phyloP scores from a whole-genome alignment of 129 eudicot species.

The Oenanthe sinensis region DNA sequence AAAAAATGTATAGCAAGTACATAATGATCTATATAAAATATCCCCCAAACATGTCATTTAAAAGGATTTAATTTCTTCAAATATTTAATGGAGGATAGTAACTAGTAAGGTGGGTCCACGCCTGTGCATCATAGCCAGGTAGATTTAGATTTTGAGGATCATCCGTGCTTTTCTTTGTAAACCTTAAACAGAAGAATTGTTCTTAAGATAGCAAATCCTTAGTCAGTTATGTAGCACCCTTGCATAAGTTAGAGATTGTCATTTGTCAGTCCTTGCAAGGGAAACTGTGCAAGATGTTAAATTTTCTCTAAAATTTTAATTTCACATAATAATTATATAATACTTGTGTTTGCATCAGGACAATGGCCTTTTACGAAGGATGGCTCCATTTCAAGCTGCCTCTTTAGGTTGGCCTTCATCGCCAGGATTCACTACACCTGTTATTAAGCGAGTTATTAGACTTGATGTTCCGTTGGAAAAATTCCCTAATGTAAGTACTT shows the following conservation, averaged over 20 bases:
- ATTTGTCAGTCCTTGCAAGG: not conserved
- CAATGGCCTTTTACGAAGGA: slow-evolving; percentile 54
- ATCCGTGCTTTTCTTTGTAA: not conserved
- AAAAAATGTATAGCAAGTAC: not conserved
- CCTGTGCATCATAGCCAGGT: not conserved
- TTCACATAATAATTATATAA: not conserved
- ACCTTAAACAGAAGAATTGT: not conserved
- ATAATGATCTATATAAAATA: not conserved
- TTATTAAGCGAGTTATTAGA: slow-evolving; percentile 72
- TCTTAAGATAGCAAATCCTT: not conserved
- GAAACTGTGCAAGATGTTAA: not conserved
- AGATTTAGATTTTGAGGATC: not conserved
- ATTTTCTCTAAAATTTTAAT: not conserved
- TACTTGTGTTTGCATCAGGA: slow-evolving; percentile 36
- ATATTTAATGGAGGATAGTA: not conserved
- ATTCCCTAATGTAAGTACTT: slow-evolving; percentile 58
- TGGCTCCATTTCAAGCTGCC: slow-evolving; percentile 60
- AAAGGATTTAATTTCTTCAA: not conserved
- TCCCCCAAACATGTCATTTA: not conserved
- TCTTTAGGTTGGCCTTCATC: slow-evolving; percentile 63
- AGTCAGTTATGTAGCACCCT: not conserved
- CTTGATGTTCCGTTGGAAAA: slow-evolving; percentile 80
- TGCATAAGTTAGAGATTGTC: not conserved
- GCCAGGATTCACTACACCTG: slow-evolving; percentile 49
- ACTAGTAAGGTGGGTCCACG: not conserved